Conservation (phyloP, 805 yeast genomes). For the Komagataella kurtzmanii region DNA sequence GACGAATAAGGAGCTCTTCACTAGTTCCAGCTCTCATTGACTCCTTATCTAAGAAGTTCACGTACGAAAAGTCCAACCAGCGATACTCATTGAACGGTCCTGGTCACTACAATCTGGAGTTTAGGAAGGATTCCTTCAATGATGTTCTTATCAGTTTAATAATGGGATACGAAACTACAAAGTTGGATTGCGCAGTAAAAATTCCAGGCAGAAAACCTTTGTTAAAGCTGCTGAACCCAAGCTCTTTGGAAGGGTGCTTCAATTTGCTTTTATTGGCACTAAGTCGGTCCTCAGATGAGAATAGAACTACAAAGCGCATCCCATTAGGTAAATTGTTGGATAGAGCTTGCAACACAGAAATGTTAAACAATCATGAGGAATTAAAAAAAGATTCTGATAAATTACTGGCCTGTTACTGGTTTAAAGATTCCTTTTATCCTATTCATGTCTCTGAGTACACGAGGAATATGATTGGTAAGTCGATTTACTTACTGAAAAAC, state of each 20-base stretch:
- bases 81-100: background rate
- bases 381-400: background rate
- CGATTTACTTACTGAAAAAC: background rate
- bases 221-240: background rate
- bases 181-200: background rate
- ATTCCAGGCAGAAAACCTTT: background rate
- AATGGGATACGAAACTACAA: background rate
- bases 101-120: background rate
- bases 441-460: background rate
- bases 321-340: background rate
- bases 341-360: background rate
- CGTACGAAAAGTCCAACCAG: background rate
- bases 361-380: background rate
- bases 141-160: background rate
- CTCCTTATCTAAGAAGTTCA: background rate
- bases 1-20: background rate
- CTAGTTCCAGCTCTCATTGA: background rate
- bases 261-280: background rate
- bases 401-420: background rate
- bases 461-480: background rate
- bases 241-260: background rate
- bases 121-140: background rate
- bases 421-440: background rate
- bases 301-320: background rate
- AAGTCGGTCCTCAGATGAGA: background rate